A percentile compares a stretch with the other conserved stretches of the same genome.
Conservation (phyloP, 2,329 filamentous ascomycete genomes). For the Zasmidium cellare region DNA sequence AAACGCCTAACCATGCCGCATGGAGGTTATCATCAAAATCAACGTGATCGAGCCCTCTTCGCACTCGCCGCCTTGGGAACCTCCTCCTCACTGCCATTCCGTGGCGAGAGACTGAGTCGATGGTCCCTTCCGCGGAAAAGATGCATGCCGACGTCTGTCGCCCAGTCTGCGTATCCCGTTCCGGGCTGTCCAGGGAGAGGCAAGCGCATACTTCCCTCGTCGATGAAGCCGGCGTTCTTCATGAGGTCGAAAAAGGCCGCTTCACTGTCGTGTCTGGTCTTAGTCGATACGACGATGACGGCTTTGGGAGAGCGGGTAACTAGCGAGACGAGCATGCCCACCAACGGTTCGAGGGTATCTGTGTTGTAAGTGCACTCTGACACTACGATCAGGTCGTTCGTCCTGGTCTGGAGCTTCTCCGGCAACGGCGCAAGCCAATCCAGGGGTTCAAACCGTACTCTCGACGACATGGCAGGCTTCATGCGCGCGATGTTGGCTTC, state of each 20-base stretch:
- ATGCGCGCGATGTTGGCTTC: slow-evolving; percentile 54
- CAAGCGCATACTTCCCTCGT: slow-evolving; percentile 30
- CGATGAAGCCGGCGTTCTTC: slow-evolving; percentile 32
- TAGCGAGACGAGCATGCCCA: slow-evolving; percentile 56
- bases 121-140: slow-evolving; percentile 35
- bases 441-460: slow-evolving; percentile 52
- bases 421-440: slow-evolving; percentile 63
- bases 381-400: slow-evolving; percentile 62
- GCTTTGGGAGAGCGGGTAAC: slow-evolving; percentile 50
- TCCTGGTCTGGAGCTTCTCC: slow-evolving; percentile 31
- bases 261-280: slow-evolving; percentile 67
- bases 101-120: slow-evolving; percentile 31
- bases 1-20: too few relatives aligned
- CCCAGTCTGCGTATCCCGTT: slow-evolving; percentile 37
- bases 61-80: slow-evolving; percentile 20
- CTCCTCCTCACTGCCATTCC: slow-evolving; percentile 29
- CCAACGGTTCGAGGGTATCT: slow-evolving; percentile 64
- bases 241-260: slow-evolving; percentile 66
- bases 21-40: not conserved
- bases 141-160: slow-evolving; percentile 36
- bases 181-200: slow-evolving; percentile 35
- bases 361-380: slow-evolving; percentile 75
- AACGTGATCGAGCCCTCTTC: slow-evolving; percentile 14
- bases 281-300: slow-evolving; percentile 62
- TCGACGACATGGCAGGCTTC: slow-evolving; percentile 44